Base-by-base conservation (phyloP, 441 rosid species). In the Bruguiera hainesii region DNA sequence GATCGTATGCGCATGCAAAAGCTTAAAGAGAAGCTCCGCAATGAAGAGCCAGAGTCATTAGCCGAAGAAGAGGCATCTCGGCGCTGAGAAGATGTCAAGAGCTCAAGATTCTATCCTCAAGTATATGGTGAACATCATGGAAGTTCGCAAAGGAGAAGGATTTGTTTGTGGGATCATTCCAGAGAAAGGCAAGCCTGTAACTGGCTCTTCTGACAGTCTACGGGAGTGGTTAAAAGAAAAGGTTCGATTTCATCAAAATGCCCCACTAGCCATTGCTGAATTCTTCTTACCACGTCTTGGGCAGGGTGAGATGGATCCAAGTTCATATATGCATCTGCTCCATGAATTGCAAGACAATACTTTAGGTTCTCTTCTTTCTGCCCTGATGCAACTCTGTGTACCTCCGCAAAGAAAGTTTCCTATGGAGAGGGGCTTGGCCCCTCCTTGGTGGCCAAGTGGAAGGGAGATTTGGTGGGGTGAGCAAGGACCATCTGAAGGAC, bases 361-460 rank as follows among this genome's bases (percentile, higher is more conserved):
- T 23, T 53, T 85, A 18, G 90, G 90, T 0, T 89, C 96, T 0
- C 70, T 87, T 65, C 75, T 87, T 19, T 82, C 91, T 16, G 87
- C 89, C 59, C 78, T 87, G 26, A 84, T 84, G 87, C 91, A 84
- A 67, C 89, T 83, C 60, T 88, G 89, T 19, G 66, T 57, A 16
- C 92, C 95, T 3, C 86, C 89, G 0, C 87, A 87, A 55, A 67
- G 90, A 70, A 63, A 81, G 56, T 83, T 85, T 64, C 89, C 90
- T 0, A 48, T 85, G 8, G 86, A 87, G 37, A 82, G 64, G 61
- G 87, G 91, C 6, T 51, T 81, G 53, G 79, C 83, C 11, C 95
- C 90, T 0, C 89, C 95, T 9, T 85, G 95, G 95, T 86, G 95
- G 90, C 90, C 91, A 4, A 69, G 71, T 0, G 86, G 91, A 33